Evolutionary conservation across 768 basidiomycete species (phyloP), one percentile per base, ranked within the genome.

Genomic region (Tricholoma saponaceum): DNA sequence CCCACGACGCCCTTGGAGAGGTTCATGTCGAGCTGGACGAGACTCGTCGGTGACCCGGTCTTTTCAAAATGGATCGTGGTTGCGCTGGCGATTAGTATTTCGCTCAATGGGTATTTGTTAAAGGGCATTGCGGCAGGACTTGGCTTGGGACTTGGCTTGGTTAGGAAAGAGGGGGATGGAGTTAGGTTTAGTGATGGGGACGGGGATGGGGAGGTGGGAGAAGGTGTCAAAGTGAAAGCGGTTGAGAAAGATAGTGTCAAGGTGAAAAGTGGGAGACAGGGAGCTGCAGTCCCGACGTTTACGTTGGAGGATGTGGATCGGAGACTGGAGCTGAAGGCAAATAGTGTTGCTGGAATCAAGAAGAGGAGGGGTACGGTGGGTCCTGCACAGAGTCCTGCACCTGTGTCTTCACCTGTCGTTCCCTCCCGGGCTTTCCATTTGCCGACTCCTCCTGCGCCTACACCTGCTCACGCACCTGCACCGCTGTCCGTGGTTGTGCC

Each of bases 51-150:
- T 35, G 96, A 99, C 67, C 96, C 96, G 1, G 83, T 98, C 52
- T 74, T 98, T 60, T 87, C 84, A 65, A 98, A 98, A 75, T 95
- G 92, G 90, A 95, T 98, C 68, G 91, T 98, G 51, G 80, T 92
- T 56, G 79, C 90, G 14, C 83, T 99, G 22, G 89, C 86, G 2
- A 81, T 96, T 58, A 90, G 88, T 58, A 89, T 98, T 57, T 83
- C 87, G 56, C 78, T 99, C 57, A 99, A 99, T 61, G 95, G 95
- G 3, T 98, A 92, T 67, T 79, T 98, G 14, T 81, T 99, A 58
- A 95, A 93, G 72, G 90, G 89, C 4, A 88, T 91, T 43, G 87
- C 86, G 0, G 83, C 83, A 10, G 86, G 83, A 28, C 64, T 76
- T 0, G 74, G 72, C 2, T 69, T 69, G n/a, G 66, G 67, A 41